Base-by-base conservation (phyloP, 1,284 basidiomycete species). In the Rhodotorula glutinis region DNA sequence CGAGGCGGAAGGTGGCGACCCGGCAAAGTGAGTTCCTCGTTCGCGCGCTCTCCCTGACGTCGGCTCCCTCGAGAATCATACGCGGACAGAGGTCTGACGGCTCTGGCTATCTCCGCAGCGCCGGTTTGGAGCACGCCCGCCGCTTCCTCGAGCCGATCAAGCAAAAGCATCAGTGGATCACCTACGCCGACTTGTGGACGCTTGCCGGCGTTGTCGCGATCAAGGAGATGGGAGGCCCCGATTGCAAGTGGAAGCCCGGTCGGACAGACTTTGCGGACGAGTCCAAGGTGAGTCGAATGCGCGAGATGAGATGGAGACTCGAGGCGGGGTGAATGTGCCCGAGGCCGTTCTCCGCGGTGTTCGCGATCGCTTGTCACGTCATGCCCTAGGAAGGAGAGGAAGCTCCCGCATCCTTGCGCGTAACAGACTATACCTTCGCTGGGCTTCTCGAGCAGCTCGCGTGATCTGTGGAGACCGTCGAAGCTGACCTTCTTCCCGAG, bases 91-190 rank as follows among this genome's bases (percentile, higher is more conserved):
- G n/a, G n/a, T n/a, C 16, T 21, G 13, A 38, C 33, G 11, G n/a
- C 11, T 38, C 33, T 38, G 33, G 5, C 11, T 11, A 38, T 23
- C 4, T 21, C 21, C 4, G 13, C 58, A 70, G 68, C 47, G 70
- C 70, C 30, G 70, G 70, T 14, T 55, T 72, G 11, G 63, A 88
- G 71, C 79, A 92, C 65, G 94, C 92, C 27, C 90, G 95, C 64
- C 83, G 81, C 19, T 81, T 92, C 74, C 87, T 97, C 85, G 90
- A 97, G 79, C 86, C 88, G 68, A 81, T 98, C 79, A 94, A 98
- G 82, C 78, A 87, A 69, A 85, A 93, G 73, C 88, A 87, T 79
- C 84, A 87, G 0, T 95, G 92, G 92, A 94, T 96, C 77, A 88
- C 86, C 65, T 96, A 95, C 79, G 92, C 92, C 74, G 92, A 95